These are phyloP conservation scores for Pyrus betulifolia DNA, from an alignment of 306 rosid genomes.

Conservation along the genomic window DNA sequence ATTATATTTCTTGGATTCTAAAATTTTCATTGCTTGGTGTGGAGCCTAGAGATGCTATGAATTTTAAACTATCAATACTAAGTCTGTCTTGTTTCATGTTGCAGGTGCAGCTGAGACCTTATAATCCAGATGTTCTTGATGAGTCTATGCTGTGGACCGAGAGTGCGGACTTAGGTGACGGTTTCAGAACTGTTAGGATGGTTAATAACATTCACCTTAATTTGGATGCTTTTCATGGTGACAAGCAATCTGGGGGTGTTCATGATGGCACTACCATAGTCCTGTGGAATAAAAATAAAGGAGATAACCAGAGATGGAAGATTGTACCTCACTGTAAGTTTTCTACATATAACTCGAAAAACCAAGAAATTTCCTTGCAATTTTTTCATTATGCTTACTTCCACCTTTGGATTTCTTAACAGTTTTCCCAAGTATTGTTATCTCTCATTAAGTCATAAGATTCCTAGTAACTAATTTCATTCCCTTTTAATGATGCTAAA, in stretches of 20 bases:
- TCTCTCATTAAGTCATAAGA: not conserved
- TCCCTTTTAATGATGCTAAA: not conserved
- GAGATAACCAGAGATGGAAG: constrained; percentile 81
- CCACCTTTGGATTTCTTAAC: not conserved
- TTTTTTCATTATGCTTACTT: not conserved
- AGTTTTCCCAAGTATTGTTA: constrained; percentile 1
- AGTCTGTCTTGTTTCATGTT: constrained; percentile 5
- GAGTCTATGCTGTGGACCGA: constrained; percentile 75
- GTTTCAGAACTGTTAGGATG: constrained; percentile 69
- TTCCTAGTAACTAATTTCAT: not conserved
- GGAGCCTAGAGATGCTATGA: not conserved
- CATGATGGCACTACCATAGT: constrained; percentile 70
- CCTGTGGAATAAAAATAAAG: constrained; percentile 71
- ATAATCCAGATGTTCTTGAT: constrained; percentile 54
- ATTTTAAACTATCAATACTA: not conserved
- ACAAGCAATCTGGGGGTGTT: constrained; percentile 72
- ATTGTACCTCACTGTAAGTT: constrained; percentile 65
- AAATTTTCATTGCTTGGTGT: not conserved
- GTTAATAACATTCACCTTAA: constrained; percentile 65
- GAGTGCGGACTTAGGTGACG: constrained; percentile 61
- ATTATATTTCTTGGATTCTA: not conserved
- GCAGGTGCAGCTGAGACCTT: constrained; percentile 58
- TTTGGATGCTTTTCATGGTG: constrained; percentile 79
- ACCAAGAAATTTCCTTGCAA: not conserved
- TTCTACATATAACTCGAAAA: not conserved